Percentiles rank a stretch among this genome's conserved stretches.
Conservation (phyloP, 1,284 basidiomycete species). For the Phenoliferia sp. region DNA sequence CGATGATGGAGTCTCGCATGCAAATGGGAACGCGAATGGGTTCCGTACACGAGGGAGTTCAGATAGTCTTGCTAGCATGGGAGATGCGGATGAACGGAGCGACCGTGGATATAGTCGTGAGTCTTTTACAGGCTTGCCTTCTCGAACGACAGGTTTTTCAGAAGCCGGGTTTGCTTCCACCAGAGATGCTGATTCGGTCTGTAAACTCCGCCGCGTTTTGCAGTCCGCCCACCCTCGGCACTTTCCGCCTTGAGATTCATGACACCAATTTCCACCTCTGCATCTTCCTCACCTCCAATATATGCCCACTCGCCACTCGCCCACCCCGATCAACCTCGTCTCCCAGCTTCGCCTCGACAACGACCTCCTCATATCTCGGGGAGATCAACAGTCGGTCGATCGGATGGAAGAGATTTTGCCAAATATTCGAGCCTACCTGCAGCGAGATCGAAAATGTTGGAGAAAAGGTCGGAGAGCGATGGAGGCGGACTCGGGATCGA, state of each 20-base stretch:
- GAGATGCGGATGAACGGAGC: neutral
- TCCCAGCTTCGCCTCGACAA: neutral
- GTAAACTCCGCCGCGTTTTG: too few species aligned
- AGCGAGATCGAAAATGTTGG: neutral
- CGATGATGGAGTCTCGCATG: neutral
- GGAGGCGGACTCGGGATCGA: neutral
- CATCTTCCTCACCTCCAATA: neutral
- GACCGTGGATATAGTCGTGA: neutral
- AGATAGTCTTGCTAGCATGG: neutral
- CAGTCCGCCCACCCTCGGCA: conserved; percentile 15
- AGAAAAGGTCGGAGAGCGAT: neutral
- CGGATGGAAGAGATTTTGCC: neutral
- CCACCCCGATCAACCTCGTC: neutral
- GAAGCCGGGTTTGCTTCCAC: neutral
- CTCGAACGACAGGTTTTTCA: neutral
- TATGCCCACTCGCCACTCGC: conserved; percentile 1
- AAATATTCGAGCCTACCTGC: neutral
- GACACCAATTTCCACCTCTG: conserved; percentile 8
- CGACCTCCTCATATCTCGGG: neutral
- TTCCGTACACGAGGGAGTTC: neutral
- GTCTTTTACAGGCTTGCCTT: neutral
- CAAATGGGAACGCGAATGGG: neutral
- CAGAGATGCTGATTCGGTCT: neutral
- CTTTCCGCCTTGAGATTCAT: conserved; percentile 11
- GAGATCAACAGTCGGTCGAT: neutral